phyloP scores from a whole-genome alignment of 202 grass and related monocot genomes.

The Eragrostis tef region DNA sequence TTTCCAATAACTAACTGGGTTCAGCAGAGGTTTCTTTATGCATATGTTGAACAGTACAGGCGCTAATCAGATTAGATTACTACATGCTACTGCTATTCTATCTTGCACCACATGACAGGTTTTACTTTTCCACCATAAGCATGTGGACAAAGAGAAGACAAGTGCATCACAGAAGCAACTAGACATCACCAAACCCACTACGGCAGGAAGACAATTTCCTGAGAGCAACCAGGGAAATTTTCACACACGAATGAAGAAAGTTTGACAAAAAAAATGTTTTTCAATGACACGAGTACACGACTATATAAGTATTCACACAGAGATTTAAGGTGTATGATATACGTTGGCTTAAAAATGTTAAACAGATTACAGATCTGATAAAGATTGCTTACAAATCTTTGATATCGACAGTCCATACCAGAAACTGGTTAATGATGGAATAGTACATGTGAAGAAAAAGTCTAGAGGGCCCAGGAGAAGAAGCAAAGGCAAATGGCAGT shows the following conservation, averaged over 20 bases:
- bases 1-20: slow-evolving; percentile 46
- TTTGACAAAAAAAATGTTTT: slow-evolving; percentile 28
- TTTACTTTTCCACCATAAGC: slow-evolving; percentile 47
- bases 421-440: slow-evolving; percentile 38
- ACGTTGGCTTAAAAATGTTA: slow-evolving; percentile 12
- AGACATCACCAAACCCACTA: slow-evolving; percentile 34
- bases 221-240: slow-evolving; percentile 30
- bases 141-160: slow-evolving; percentile 37
- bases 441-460: slow-evolving; percentile 38
- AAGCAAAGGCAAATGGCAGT: slow-evolving; percentile 42
- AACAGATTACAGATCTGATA: neutral
- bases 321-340: slow-evolving; percentile 6
- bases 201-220: slow-evolving; percentile 12
- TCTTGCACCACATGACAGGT: slow-evolving; percentile 44
- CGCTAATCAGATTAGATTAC: slow-evolving; percentile 41
- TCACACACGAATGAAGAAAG: neutral
- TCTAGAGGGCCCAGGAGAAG: slow-evolving; percentile 20
- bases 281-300: slow-evolving; percentile 1
- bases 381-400: slow-evolving; percentile 35
- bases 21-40: slow-evolving; percentile 46
- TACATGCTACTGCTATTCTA: slow-evolving; percentile 5
- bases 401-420: slow-evolving; percentile 17
- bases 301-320: neutral
- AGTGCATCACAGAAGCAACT: slow-evolving; percentile 17
- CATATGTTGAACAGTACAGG: slow-evolving; percentile 21